Evolutionary conservation across 73 alveolate genomes (phyloP), one percentile per base, ranked within the genome.

Genomic region (Paramecium pentaurelia): DNA sequence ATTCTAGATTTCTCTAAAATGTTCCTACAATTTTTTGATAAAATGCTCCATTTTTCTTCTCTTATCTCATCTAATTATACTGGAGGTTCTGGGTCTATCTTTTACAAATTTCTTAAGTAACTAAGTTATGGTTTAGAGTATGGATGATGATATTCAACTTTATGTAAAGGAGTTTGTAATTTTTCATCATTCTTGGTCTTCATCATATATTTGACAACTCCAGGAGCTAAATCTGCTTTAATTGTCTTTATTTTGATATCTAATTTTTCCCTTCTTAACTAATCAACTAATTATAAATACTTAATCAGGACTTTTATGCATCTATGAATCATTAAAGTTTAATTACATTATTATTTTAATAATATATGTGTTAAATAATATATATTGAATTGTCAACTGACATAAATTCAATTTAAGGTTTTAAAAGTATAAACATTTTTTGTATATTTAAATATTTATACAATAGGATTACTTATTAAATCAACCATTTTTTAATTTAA

Each of bases 1-100:
- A 64, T 34, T 75, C 88, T 36, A 5, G 88, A 75, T 75, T 75
- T 75, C 9, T 75, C 64, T 22, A 75, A 25, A 11, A 75, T 75
- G 58, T 36, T 38, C 28, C 34, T 36, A 20, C 60, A 75, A 75
- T 75, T 75, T 36, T 75, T 75, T 9, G 88, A 38, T 75, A 75
- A 5, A 36, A 75, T 42, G 37, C 70, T 75, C 88, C 88, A 75
- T 75, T 38, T 75, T 75, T 75, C 88, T 42, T 75, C 88, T 12
- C 28, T 75, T 30, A 75, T 75, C 9, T 75, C 88, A 38, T 75
- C 88, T 8, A 75, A 22, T 20, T 38, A 27, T 14, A 75, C 40
- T 38, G 30, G 38, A 27, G 88, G 88, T 7, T 75, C 88, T 11
- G 37, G 5, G 12, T 75, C 58, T 12, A 75, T 38, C 37, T 75